Evolutionary conservation across 805 yeast genomes (phyloP).

Genomic region (Metschnikowia borealis): DNA sequence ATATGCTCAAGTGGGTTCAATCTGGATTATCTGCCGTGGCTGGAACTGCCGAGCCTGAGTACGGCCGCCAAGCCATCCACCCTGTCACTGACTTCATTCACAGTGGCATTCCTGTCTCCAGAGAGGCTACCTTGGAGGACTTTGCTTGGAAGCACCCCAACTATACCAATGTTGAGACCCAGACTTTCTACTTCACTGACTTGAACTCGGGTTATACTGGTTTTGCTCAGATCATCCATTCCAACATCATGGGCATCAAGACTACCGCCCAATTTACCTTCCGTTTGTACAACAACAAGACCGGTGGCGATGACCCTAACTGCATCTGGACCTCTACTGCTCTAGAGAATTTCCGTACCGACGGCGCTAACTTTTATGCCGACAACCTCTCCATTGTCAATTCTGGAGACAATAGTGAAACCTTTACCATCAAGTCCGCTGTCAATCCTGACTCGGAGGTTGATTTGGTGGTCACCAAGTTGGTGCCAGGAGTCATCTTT

Average conservation of each 20-base stretch:
- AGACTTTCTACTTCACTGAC: conserved; percentile 80
- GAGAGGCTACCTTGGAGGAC: conserved; percentile 61
- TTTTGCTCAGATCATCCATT: conserved; percentile 92
- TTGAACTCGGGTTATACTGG: conserved; percentile 64
- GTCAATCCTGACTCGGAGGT: conserved; percentile 70
- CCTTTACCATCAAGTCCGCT: conserved; percentile 49
- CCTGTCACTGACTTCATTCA: conserved; percentile 63
- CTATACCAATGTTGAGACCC: conserved; percentile 92
- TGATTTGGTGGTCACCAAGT: conserved; percentile 58
- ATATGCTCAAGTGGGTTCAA: conserved; percentile 81
- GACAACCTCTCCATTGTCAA: conserved; percentile 63
- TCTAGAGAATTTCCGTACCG: conserved; percentile 69
- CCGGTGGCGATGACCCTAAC: conserved; percentile 36
- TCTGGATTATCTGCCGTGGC: conserved; percentile 90
- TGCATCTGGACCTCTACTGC: conserved; percentile 89
- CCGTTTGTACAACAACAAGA: conserved; percentile 58
- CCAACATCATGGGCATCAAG: conserved; percentile 83
- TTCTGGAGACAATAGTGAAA: conserved; percentile 45
- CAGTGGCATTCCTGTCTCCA: conserved; percentile 35
- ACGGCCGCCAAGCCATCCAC: conserved; percentile 88
- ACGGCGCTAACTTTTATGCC: conserved; percentile 78
- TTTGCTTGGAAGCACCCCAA: conserved; percentile 70
- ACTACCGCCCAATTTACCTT: conserved; percentile 93
- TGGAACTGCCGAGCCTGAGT: conserved; percentile 96
- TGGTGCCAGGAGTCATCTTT: conserved; percentile 80